Conservation (phyloP, 257 asterid genomes). For the Verbascum thapsus region DNA sequence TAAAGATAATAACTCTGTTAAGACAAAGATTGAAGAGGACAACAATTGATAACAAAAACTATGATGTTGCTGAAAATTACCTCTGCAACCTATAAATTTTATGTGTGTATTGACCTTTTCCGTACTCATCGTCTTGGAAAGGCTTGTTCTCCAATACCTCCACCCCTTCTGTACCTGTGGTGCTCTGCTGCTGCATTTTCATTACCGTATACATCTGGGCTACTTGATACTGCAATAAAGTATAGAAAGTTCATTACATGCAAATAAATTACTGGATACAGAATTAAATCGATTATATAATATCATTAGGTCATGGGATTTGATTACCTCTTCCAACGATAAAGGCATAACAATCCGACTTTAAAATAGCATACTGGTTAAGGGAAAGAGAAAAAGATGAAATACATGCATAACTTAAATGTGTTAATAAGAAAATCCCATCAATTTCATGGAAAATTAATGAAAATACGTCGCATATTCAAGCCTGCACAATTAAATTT, state of each 20-base stretch:
- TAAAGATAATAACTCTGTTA: not conserved
- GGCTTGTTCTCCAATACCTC: conserved; percentile 85
- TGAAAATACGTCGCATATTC: not conserved
- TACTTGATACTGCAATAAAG: conserved; percentile 66
- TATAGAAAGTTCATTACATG: not conserved
- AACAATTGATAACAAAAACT: too few species aligned
- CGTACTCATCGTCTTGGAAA: conserved; percentile 66
- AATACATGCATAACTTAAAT: too few species aligned
- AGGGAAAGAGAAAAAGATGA: conserved; percentile 34
- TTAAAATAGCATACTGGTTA: conserved; percentile 44
- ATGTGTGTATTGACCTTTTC: conserved; percentile 81
- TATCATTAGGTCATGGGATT: not conserved
- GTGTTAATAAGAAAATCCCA: not conserved
- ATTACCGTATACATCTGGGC: conserved; percentile 89
- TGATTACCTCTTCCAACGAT: conserved; percentile 82
- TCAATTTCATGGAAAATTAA: not conserved
- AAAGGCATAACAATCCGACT: conserved; percentile 93
- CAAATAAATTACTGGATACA: not conserved
- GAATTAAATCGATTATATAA: not conserved
- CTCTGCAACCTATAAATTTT: conserved; percentile 76
- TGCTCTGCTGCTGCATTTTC: conserved; percentile 91
- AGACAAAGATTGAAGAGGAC: not conserved
- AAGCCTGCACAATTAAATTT: not conserved
- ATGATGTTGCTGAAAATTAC: conserved; percentile 36
- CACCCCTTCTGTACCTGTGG: conserved; percentile 80